These are phyloP conservation scores for Ascochyta viciae-villosae DNA, from an alignment of 2,329 filamentous ascomycete species.

Conservation along the genomic window DNA sequence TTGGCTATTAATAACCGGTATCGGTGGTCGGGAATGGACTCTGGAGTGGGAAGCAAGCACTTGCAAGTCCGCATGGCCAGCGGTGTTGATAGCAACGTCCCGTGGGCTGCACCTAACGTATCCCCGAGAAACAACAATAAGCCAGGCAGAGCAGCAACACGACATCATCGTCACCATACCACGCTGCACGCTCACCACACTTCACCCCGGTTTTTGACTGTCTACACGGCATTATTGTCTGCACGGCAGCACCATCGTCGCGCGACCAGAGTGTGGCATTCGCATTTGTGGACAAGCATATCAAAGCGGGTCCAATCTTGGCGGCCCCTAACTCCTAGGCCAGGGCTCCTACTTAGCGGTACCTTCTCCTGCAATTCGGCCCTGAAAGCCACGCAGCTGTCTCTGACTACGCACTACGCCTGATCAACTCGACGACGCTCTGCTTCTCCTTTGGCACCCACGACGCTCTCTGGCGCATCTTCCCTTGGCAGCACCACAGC, in stretches of 20 bases:
- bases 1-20: conserved; percentile 19
- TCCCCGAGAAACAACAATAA: conserved; percentile 12
- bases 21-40: conserved; percentile 10
- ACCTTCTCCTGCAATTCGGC: conserved; percentile 21
- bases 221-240: background rate
- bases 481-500: conserved; percentile 8
- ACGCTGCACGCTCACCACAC: background rate
- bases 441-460: conserved; percentile 8
- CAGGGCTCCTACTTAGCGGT: conserved; percentile 1
- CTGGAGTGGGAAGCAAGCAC: conserved; percentile 5
- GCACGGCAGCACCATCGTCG: background rate
- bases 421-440: background rate
- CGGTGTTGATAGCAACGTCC: conserved; percentile 15
- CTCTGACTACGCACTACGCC: conserved; percentile 1
- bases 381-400: conserved; percentile 12
- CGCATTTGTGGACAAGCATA: conserved; percentile 12
- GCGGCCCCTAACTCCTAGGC: conserved; percentile 17
- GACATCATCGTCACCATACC: background rate
- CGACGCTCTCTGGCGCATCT: conserved; percentile 10
- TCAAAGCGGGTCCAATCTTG: conserved; percentile 18
- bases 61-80: conserved; percentile 12
- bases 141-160: conserved; percentile 6
- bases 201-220: background rate
- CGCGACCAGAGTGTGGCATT: conserved; percentile 3
- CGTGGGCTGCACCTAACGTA: conserved; percentile 11